These are phyloP conservation scores for Aspergillus felis DNA, from an alignment of 2,329 filamentous ascomycete genomes.

Conservation along the genomic window DNA sequence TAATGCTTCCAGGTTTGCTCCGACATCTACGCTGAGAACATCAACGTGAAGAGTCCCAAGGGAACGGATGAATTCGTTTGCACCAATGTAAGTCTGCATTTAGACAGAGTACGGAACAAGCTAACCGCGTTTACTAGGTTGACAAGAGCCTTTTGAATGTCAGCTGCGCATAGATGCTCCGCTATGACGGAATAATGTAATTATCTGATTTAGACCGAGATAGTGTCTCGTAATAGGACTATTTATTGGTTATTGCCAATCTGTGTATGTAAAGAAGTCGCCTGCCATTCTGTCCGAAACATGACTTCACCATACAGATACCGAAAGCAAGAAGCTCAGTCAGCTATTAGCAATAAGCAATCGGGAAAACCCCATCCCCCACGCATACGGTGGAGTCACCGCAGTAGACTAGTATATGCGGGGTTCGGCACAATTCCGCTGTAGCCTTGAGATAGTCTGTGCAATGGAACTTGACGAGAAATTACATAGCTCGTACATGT, in stretches of 20 bases:
- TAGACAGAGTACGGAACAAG: background rate
- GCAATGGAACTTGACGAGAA: background rate
- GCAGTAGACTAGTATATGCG: background rate
- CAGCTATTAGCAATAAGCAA: background rate
- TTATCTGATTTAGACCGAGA: background rate
- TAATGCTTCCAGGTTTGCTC: conserved; percentile 27
- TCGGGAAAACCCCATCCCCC: background rate
- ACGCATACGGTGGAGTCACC: background rate
- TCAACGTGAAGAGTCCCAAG: conserved; percentile 47
- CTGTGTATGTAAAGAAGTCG: too few species aligned
- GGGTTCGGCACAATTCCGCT: background rate
- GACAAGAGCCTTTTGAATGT: conserved; percentile 33
- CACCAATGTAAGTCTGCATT: conserved; percentile 36
- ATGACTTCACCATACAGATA: background rate
- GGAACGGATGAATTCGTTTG: conserved; percentile 44
- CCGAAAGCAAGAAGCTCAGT: background rate
- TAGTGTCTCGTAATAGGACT: background rate
- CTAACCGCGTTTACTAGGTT: conserved; percentile 15
- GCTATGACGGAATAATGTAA: background rate
- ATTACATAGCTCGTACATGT: background rate
- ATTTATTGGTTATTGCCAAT: background rate
- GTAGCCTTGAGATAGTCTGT: too few species aligned
- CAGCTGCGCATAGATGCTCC: conserved; percentile 23
- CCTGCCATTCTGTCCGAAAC: too few species aligned
- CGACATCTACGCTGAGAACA: conserved; percentile 48